These are phyloP conservation scores for Dactylorhiza incarnata DNA, from an alignment of 106 monocot species.

Conservation along the genomic window DNA sequence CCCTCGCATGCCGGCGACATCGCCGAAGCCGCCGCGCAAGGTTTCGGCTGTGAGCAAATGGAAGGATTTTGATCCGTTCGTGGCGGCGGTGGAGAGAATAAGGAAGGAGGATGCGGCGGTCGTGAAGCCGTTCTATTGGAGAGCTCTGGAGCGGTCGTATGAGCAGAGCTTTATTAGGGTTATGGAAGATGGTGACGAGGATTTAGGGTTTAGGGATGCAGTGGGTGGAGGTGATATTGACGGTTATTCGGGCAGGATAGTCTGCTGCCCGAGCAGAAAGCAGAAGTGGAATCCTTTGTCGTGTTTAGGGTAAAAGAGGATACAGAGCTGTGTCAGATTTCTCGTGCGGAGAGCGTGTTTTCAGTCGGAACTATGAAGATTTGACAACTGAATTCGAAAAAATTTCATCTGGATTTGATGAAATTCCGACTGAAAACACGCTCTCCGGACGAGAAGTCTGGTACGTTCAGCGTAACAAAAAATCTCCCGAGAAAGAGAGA, in stretches of 20 bases:
- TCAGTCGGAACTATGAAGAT: too few species aligned
- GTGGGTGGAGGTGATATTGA: not conserved
- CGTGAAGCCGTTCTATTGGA: constrained; percentile 1
- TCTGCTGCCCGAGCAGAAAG: not conserved
- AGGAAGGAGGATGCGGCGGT: not conserved
- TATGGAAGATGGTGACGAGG: not conserved
- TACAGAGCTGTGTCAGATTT: too few species aligned
- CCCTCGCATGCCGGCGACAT: not conserved
- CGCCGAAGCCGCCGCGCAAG: not conserved
- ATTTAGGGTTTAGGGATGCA: too few species aligned
- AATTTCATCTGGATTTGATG: too few species aligned
- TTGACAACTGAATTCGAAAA: too few species aligned
- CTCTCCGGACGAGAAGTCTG: too few species aligned
- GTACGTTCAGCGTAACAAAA: too few species aligned
- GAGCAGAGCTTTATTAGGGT: not conserved
- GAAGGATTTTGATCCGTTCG: constrained; percentile 9
- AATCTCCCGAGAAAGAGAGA: too few species aligned
- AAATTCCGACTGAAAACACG: too few species aligned
- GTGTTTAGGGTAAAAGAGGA: not conserved
- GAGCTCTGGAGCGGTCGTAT: not conserved
- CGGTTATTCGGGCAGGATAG: not conserved
- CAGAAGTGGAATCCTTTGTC: not conserved
- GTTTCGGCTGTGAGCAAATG: too few species aligned
- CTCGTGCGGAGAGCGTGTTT: too few species aligned
- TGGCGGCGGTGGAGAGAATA: constrained; percentile 8